Percentiles rank a stretch among this genome's conserved stretches.
Evolutionary conservation across 1,284 basidiomycete genomes (phyloP).

Genomic region (Anthracocystis walkeri): DNA sequence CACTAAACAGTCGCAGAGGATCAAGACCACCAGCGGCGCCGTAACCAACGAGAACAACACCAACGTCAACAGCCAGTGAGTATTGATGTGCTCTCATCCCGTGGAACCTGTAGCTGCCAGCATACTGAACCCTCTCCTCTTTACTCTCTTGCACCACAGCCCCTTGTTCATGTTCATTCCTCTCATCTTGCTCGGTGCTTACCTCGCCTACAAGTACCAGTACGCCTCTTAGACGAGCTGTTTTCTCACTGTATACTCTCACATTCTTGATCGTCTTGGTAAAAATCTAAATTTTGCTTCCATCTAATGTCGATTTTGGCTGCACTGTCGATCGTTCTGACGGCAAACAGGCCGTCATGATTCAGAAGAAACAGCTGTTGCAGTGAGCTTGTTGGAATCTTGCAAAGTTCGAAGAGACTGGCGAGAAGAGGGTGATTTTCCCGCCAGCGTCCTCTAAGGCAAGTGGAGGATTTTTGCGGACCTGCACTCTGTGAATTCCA

Average conservation of each 20-base stretch:
- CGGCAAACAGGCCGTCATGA: no score
- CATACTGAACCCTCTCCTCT: background rate
- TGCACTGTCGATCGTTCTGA: background rate
- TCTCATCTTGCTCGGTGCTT: slow-evolving; percentile 53
- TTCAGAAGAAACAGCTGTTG: no score
- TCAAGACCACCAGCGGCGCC: slow-evolving; percentile 52
- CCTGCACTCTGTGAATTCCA: background rate
- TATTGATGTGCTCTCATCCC: background rate
- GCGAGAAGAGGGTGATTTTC: background rate
- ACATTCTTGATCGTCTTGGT: background rate
- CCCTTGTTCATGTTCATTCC: slow-evolving; percentile 66
- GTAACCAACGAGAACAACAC: slow-evolving; percentile 56
- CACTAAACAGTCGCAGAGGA: slow-evolving; percentile 30
- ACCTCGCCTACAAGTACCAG: slow-evolving; percentile 60
- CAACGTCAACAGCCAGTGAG: slow-evolving; percentile 59
- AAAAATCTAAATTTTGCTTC: slow-evolving; percentile 12
- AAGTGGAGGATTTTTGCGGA: slow-evolving; percentile 27
- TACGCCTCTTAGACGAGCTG: slow-evolving; percentile 42
- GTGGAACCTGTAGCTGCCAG: background rate
- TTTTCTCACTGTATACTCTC: slow-evolving; percentile 14
- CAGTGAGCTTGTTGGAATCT: background rate
- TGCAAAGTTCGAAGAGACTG: background rate
- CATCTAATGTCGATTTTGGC: background rate
- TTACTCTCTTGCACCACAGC: slow-evolving; percentile 28
- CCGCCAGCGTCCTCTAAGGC: background rate